Percentiles rank a stretch among this genome's conserved stretches.
phyloP scores from a whole-genome alignment of 108 stramenopile species.

The Skeletonema marinoi region DNA sequence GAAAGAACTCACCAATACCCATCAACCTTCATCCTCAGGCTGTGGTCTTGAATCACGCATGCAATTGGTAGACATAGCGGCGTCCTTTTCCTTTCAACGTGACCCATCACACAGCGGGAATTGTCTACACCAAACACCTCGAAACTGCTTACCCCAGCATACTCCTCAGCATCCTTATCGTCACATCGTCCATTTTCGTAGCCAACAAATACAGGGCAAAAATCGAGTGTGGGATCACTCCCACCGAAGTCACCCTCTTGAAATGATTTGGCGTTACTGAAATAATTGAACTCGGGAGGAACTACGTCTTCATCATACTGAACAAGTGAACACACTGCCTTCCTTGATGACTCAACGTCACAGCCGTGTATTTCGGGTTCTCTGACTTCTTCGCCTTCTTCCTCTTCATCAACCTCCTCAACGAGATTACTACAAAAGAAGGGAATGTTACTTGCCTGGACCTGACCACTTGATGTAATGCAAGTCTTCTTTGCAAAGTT shows the following conservation, averaged over 20 bases:
- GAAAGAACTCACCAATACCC: constrained; percentile 49
- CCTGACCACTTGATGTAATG: constrained; percentile 57
- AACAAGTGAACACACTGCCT: constrained; percentile 83
- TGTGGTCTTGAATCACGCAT: constrained; percentile 78
- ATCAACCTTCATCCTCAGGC: constrained; percentile 67
- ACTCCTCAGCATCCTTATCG: constrained; percentile 30
- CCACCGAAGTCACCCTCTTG: constrained; percentile 59
- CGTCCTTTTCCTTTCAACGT: constrained; percentile 37
- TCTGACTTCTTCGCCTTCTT: constrained; percentile 1
- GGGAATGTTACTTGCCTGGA: constrained; percentile 58
- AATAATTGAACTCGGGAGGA: constrained; percentile 78
- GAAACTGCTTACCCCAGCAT: constrained; percentile 51
- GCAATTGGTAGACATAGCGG: constrained; percentile 82
- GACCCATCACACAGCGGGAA: constrained; percentile 74
- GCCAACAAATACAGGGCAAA: constrained; percentile 79
- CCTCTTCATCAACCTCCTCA: neutral
- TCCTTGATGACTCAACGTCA: constrained; percentile 72
- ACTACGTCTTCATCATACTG: constrained; percentile 55
- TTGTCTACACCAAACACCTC: constrained; percentile 74
- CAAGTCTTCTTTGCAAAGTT: constrained; percentile 75
- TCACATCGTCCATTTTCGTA: constrained; percentile 71
- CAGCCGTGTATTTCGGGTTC: constrained; percentile 68
- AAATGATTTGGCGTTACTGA: constrained; percentile 52
- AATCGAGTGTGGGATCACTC: constrained; percentile 73
- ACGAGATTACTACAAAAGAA: constrained; percentile 77